Percentiles rank a stretch among this genome's conserved stretches.
Conservation (phyloP, 164 flowering plant species). For the Berberis vulgaris region DNA sequence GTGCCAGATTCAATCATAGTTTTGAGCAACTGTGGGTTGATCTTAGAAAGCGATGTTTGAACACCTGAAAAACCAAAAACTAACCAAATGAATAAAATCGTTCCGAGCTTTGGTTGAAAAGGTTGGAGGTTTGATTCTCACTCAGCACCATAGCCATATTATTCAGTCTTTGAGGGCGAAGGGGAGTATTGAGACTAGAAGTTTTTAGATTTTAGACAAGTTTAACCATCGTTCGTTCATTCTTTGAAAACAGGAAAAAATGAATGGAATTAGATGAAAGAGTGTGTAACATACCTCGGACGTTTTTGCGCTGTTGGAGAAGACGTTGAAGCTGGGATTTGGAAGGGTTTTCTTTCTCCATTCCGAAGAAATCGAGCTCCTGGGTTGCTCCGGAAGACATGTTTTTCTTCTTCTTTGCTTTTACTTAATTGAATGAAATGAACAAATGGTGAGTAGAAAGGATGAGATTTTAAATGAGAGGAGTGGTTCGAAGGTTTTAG, state of each 20-base stretch:
- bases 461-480: too few relatives aligned
- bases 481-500: too few relatives aligned
- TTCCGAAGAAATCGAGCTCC: constrained; percentile 56
- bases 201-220: too few relatives aligned
- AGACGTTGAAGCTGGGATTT: constrained; percentile 23
- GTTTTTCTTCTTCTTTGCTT: neutral
- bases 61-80: constrained; percentile 20
- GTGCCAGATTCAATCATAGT: constrained; percentile 29
- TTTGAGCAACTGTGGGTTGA: constrained; percentile 52
- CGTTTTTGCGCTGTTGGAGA: constrained; percentile 29
- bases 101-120: too few relatives aligned
- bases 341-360: constrained; percentile 24
- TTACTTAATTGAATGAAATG: too few relatives aligned
- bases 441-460: too few relatives aligned
- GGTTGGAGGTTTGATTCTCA: too few relatives aligned
- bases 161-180: too few relatives aligned
- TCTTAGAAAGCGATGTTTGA: constrained; percentile 49
- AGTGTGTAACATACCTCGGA: constrained; percentile 26
- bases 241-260: neutral
- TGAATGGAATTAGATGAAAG: neutral
- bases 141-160: too few relatives aligned
- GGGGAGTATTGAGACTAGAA: too few relatives aligned
- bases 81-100: neutral
- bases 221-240: too few relatives aligned
- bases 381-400: constrained; percentile 19